Evolutionary conservation across 495 filamentous ascomycete genomes (phyloP).

Genomic region (Cetradonia linearis): DNA sequence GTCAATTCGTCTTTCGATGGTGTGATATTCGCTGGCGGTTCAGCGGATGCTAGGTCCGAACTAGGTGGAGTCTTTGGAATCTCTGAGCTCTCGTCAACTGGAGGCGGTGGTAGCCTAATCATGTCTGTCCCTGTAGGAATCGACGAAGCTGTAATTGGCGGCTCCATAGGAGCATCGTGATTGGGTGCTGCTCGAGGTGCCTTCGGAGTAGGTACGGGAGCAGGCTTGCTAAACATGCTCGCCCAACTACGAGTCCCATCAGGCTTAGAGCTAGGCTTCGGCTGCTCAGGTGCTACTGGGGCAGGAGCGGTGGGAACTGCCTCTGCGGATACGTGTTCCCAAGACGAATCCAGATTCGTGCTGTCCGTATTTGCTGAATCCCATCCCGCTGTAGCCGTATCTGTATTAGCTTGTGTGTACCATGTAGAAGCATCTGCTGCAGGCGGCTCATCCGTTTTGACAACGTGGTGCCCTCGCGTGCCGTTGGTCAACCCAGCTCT

Average conservation of each 20-base stretch:
- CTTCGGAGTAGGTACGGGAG: conserved; percentile 27
- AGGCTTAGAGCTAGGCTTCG: conserved; percentile 21
- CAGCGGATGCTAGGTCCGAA: conserved; percentile 17
- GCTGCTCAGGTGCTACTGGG: conserved; percentile 21
- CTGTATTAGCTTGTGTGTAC: conserved; percentile 7
- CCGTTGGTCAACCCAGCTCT: conserved; percentile 53
- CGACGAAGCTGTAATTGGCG: conserved; percentile 16
- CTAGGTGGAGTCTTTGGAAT: conserved; percentile 24
- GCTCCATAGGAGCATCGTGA: conserved; percentile 22
- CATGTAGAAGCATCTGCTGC: conserved; percentile 25
- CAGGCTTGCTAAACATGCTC: conserved; percentile 33
- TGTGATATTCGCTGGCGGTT: conserved; percentile 44
- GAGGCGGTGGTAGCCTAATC: conserved; percentile 23
- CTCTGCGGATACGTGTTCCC: conserved; percentile 26
- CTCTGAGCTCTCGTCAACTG: conserved; percentile 21
- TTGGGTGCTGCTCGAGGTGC: conserved; percentile 24
- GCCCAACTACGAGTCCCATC: conserved; percentile 30
- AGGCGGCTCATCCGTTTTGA: conserved; percentile 26
- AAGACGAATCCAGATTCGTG: conserved; percentile 27
- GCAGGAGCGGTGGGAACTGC: conserved; percentile 24
- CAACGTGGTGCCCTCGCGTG: conserved; percentile 24
- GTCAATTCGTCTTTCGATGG: conserved; percentile 81
- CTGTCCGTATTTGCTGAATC: conserved; percentile 28
- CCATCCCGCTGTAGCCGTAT: conserved; percentile 26
- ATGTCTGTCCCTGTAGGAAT: conserved; percentile 17